Percentiles rank a stretch among this genome's conserved stretches.
phyloP scores from a whole-genome alignment of 495 filamentous ascomycete species.

The Usnea hakonensis region DNA sequence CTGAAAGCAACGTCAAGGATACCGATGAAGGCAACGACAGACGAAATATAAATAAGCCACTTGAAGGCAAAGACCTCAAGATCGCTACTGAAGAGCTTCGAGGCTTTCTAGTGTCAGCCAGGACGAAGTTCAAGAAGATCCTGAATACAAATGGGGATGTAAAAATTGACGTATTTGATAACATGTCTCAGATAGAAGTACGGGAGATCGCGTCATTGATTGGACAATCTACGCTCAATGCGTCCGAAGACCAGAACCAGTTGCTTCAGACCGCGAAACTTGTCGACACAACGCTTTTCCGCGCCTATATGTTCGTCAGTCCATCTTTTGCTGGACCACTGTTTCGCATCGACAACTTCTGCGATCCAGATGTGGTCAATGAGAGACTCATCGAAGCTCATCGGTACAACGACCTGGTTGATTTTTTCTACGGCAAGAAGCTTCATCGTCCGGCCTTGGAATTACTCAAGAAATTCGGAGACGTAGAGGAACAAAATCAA shows the following conservation, averaged over 20 bases:
- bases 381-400: slow-evolving; percentile 81
- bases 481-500: slow-evolving; percentile 55
- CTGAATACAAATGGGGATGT: slow-evolving; percentile 69
- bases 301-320: slow-evolving; percentile 82
- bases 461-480: slow-evolving; percentile 74
- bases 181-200: slow-evolving; percentile 39
- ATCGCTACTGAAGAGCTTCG: slow-evolving; percentile 72
- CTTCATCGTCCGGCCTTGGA: slow-evolving; percentile 83
- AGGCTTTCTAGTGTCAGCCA: slow-evolving; percentile 75
- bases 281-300: slow-evolving; percentile 90
- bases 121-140: slow-evolving; percentile 71
- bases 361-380: slow-evolving; percentile 91
- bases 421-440: slow-evolving; percentile 94
- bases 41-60: slow-evolving; percentile 34
- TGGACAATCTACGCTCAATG: slow-evolving; percentile 25
- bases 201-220: slow-evolving; percentile 39
- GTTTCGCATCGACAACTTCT: slow-evolving; percentile 95
- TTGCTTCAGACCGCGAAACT: slow-evolving; percentile 68
- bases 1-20: slow-evolving; percentile 21
- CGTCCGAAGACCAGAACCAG: slow-evolving; percentile 56
- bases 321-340: slow-evolving; percentile 80
- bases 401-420: slow-evolving; percentile 87
- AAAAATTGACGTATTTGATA: slow-evolving; percentile 50
- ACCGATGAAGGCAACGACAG: slow-evolving; percentile 20
- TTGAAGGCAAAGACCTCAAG: slow-evolving; percentile 75